These are phyloP conservation scores for Nicotiana undulata DNA, from an alignment of 257 asterid species.

Conservation along the genomic window DNA sequence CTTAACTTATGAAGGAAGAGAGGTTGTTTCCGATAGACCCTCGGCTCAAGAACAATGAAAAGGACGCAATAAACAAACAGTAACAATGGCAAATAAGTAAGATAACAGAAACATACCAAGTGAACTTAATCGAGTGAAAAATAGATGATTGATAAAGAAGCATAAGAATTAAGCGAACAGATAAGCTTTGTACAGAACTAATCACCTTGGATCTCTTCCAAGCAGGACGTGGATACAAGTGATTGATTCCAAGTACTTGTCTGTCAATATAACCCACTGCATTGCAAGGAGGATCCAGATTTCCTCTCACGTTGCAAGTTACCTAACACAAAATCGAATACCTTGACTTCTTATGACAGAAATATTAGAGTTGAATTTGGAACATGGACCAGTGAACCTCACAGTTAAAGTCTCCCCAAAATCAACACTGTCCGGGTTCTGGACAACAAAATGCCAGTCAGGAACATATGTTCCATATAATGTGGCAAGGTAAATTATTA, in stretches of 20 bases:
- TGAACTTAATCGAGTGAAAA: background rate
- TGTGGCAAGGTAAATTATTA: slow-evolving; percentile 45
- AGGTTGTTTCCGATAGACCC: no score
- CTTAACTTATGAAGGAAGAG: no score
- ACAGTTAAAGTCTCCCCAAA: slow-evolving; percentile 52
- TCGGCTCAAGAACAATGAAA: no score
- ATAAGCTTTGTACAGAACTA: background rate
- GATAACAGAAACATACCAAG: background rate
- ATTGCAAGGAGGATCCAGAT: slow-evolving; percentile 65
- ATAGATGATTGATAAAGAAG: background rate
- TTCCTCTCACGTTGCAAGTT: slow-evolving; percentile 54
- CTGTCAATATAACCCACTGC: slow-evolving; percentile 76
- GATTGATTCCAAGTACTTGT: slow-evolving; percentile 59
- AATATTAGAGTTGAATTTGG: background rate
- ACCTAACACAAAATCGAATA: slow-evolving; percentile 27
- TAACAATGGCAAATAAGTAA: no score
- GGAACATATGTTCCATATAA: slow-evolving; percentile 59
- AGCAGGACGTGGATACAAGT: slow-evolving; percentile 65
- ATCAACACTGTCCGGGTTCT: slow-evolving; percentile 36
- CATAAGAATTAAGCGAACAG: background rate
- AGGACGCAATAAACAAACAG: no score
- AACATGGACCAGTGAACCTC: slow-evolving; percentile 11
- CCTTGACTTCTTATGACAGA: background rate
- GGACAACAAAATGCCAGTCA: slow-evolving; percentile 59
- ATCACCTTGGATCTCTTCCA: slow-evolving; percentile 72